A percentile compares a stretch with the other conserved stretches of the same genome.
phyloP scores from a whole-genome alignment of 805 yeast genomes.

The Candida suzukii region DNA sequence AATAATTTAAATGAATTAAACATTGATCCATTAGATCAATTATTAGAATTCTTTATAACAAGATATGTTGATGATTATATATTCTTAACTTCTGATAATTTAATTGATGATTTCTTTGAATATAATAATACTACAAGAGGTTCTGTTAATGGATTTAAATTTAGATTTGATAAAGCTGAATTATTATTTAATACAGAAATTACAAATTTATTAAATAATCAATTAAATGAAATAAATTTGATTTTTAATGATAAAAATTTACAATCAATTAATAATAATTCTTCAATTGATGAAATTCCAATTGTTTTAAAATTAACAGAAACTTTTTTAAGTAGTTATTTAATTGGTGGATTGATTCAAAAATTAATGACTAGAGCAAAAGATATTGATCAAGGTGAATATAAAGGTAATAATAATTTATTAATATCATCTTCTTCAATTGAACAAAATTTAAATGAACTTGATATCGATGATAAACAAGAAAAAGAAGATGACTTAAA shows the following conservation, averaged over 20 bases:
- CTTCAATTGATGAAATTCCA: conserved; percentile 25
- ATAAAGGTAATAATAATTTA: conserved; percentile 12
- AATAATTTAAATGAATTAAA: conserved; percentile 23
- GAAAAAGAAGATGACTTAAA: not conserved
- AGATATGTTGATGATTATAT: conserved; percentile 23
- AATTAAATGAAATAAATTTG: conserved; percentile 20
- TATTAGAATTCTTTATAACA: conserved; percentile 26
- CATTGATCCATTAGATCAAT: conserved; percentile 26
- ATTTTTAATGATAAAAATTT: conserved; percentile 15
- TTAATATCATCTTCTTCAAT: too few relatives aligned
- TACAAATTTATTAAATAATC: conserved; percentile 12
- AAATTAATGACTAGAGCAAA: conserved; percentile 23
- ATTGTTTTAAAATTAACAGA: conserved; percentile 26
- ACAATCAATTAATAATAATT: not conserved
- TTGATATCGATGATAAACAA: conserved; percentile 15
- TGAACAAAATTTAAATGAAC: conserved; percentile 28
- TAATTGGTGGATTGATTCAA: conserved; percentile 28
- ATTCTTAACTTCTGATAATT: conserved; percentile 15
- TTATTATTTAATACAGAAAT: conserved; percentile 14
- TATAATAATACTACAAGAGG: conserved; percentile 12
- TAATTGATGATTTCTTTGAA: conserved; percentile 14
- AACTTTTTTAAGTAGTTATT: conserved; percentile 26
- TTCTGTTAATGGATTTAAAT: conserved; percentile 20
- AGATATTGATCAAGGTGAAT: conserved; percentile 26
- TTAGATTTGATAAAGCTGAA: conserved; percentile 17